phyloP scores from a whole-genome alignment of 2,329 filamentous ascomycete genomes.

The Fusarium dlaminii region DNA sequence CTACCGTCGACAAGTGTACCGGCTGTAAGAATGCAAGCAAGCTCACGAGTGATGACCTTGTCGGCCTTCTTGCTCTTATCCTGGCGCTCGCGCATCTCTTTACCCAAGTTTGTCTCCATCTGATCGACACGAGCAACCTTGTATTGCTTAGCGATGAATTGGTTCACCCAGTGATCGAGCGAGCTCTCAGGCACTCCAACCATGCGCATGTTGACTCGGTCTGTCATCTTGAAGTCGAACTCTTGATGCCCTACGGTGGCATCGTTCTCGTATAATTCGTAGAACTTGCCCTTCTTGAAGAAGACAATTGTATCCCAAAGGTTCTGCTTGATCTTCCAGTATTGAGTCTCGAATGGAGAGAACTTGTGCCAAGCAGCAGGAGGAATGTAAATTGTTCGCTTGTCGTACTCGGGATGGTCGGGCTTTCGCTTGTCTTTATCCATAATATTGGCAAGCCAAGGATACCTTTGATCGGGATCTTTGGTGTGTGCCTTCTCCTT shows the following conservation, averaged over 20 bases:
- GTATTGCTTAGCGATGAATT: slow-evolving; percentile 97
- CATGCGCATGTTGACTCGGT: slow-evolving; percentile 99
- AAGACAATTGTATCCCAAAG: slow-evolving; percentile 98
- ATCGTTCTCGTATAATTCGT: slow-evolving; percentile 97
- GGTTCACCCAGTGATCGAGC: slow-evolving; percentile 96
- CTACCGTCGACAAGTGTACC: slow-evolving; percentile 94
- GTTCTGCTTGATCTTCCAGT: slow-evolving; percentile 99
- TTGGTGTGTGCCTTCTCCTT: slow-evolving; percentile 79
- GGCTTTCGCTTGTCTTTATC: slow-evolving; percentile 85
- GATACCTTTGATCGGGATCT: slow-evolving; percentile 86
- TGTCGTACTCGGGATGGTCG: slow-evolving; percentile 88
- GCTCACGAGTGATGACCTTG: slow-evolving; percentile 91
- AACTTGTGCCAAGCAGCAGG: slow-evolving; percentile 82
- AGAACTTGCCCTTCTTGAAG: slow-evolving; percentile 99
- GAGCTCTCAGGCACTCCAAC: slow-evolving; percentile 96
- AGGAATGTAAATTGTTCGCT: slow-evolving; percentile 89
- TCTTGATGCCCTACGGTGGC: slow-evolving; percentile 95
- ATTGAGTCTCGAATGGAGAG: slow-evolving; percentile 95
- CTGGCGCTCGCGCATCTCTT: slow-evolving; percentile 97
- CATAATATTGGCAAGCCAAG: slow-evolving; percentile 86
- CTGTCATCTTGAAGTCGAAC: slow-evolving; percentile 97
- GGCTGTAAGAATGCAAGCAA: slow-evolving; percentile 89
- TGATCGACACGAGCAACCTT: slow-evolving; percentile 98
- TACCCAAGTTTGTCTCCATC: slow-evolving; percentile 92
- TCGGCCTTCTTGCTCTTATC: slow-evolving; percentile 78